Conservation (phyloP, 2,329 filamentous ascomycete species). For the Arthrinium puccinioides region DNA sequence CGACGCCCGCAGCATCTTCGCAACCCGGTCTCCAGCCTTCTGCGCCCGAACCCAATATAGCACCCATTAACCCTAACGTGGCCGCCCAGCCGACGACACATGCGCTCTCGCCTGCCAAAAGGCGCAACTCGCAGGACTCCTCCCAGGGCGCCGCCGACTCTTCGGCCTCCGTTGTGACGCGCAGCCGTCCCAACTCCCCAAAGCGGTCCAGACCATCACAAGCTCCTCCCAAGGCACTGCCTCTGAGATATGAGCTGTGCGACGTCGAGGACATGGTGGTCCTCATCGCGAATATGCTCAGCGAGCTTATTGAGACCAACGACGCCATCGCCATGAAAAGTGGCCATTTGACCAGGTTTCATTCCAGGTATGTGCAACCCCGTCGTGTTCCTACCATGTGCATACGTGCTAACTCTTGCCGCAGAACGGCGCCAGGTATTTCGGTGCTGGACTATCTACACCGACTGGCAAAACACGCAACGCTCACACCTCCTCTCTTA, state of each 20-base stretch:
- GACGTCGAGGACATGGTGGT: slow-evolving; percentile 80
- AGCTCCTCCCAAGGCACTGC: slow-evolving; percentile 51
- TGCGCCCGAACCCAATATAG: slow-evolving; percentile 15
- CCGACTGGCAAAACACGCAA: slow-evolving; percentile 87
- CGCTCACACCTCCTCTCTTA: slow-evolving; percentile 85
- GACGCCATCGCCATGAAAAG: slow-evolving; percentile 79
- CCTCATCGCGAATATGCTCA: slow-evolving; percentile 89
- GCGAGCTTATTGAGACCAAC: slow-evolving; percentile 90
- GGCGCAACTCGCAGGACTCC: slow-evolving; percentile 35
- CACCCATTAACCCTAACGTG: slow-evolving; percentile 8
- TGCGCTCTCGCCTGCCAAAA: slow-evolving; percentile 30
- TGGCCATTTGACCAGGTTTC: slow-evolving; percentile 85
- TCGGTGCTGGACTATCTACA: slow-evolving; percentile 92
- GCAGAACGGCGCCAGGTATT: slow-evolving; percentile 70
- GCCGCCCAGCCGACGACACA: slow-evolving; percentile 7
- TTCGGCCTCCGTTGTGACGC: slow-evolving; percentile 18
- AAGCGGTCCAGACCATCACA: slow-evolving; percentile 49
- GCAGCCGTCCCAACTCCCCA: slow-evolving; percentile 28
- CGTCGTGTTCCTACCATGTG: no score
- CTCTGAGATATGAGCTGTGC: slow-evolving; percentile 73
- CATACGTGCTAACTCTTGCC: neutral
- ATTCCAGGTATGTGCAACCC: slow-evolving; percentile 75
- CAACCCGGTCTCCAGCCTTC: slow-evolving; percentile 3
- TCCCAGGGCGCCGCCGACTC: slow-evolving; percentile 15
- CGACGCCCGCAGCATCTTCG: slow-evolving; percentile 5